phyloP scores from a whole-genome alignment of 208 protist species.

The Naegleria gruberi region DNA sequence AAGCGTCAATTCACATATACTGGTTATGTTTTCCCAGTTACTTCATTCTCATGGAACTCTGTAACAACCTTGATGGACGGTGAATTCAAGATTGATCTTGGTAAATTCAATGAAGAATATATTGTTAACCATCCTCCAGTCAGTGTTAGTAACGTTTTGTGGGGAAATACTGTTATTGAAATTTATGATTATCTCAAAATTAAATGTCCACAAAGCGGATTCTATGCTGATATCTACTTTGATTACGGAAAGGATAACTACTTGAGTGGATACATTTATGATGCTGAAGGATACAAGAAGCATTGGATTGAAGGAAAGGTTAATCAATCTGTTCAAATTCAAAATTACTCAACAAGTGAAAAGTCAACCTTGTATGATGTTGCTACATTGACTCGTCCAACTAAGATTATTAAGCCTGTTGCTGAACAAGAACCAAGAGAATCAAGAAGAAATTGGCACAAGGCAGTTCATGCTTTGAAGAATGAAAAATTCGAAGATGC shows the following conservation, averaged over 20 bases:
- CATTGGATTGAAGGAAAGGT: not conserved
- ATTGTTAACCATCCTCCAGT: not conserved
- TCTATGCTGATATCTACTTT: not conserved
- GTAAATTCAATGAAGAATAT: not conserved
- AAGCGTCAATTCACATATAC: not conserved
- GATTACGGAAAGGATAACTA: not conserved
- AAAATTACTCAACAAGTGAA: not conserved
- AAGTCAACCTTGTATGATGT: not conserved
- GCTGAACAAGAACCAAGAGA: not conserved
- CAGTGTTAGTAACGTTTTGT: not conserved
- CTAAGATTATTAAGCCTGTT: not conserved
- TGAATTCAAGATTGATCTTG: not conserved
- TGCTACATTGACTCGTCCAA: not conserved
- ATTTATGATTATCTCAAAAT: not conserved
- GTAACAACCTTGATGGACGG: not conserved
- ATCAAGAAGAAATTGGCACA: constrained; percentile 8
- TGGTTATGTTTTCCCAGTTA: not conserved
- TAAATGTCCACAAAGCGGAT: not conserved
- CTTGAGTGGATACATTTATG: not conserved
- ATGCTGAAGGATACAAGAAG: not conserved
- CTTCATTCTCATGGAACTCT: not conserved
- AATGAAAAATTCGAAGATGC: not conserved
- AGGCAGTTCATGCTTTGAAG: not conserved
- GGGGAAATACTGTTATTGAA: not conserved
- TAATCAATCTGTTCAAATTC: not conserved